Base-by-base conservation (phyloP, 805 yeast species). In the Saturnispora sanitii region DNA sequence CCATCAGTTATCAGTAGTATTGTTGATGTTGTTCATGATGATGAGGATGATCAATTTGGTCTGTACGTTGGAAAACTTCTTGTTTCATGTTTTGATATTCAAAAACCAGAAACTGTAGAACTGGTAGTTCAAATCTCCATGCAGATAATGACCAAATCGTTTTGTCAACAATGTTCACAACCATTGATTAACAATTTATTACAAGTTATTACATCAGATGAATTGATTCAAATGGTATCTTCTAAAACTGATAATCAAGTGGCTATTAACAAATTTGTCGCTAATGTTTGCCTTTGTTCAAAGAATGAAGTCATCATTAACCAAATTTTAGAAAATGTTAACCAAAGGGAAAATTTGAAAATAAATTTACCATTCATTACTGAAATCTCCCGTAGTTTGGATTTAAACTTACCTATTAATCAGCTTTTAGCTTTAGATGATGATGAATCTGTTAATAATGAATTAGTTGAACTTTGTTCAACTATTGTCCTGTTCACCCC, bases 331-430 rank as follows among this genome's bases (percentile, higher is more conserved):
- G 33, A 43, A 7, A 47, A 57, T 37, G 46, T 57, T n/a, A 40
- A 36, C 8, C 25, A 35, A 2, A 52, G 49, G 1, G 41, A 43
- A 4, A 49, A 57, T n/a, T 53, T 43, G 64, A 39, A 54, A 16
- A 54, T 49, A 23, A 52, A 58, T 4, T 43, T 58, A 32, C 67
- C 66, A 28, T 70, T 71, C 30, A 53, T 77, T 38, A 82, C 80
- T 4, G 66, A 67, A 43, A 60, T 73, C 23, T 70, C 73, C n/a
- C n/a, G n/a, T n/a, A n/a, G n/a, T n/a, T n/a, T n/a, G n/a, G n/a
- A n/a, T n/a, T n/a, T n/a, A n/a, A n/a, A n/a, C n/a, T n/a, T n/a
- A n/a, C n/a, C n/a, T n/a, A n/a, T n/a, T n/a, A n/a, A n/a, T n/a
- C n/a, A n/a, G n/a, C n/a, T n/a, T n/a, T n/a, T n/a, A n/a, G n/a